Percentiles rank a stretch among this genome's conserved stretches.
Evolutionary conservation across 2,329 filamentous ascomycete species (phyloP).

Genomic region (Colletotrichum aenigma): DNA sequence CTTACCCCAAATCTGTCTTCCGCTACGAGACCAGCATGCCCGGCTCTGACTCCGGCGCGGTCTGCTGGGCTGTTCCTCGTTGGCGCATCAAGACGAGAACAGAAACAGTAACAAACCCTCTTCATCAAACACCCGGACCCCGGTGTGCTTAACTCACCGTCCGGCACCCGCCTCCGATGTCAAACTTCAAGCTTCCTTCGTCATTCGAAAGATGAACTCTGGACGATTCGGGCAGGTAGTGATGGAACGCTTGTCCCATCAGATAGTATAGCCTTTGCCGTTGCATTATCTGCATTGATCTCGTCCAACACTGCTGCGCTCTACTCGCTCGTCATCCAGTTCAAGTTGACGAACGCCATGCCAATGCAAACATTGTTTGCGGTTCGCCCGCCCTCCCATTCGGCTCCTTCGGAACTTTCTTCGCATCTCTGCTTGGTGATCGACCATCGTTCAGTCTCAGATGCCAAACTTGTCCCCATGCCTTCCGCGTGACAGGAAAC

Average conservation of each 20-base stretch:
- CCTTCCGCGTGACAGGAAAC: not conserved
- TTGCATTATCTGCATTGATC: constrained; percentile 19
- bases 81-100: not conserved
- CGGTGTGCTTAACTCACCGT: not conserved
- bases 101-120: not conserved
- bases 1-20: not conserved
- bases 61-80: not conserved
- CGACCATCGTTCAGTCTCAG: constrained; percentile 16
- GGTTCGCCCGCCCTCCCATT: constrained; percentile 8
- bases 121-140: not conserved
- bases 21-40: not conserved
- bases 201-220: constrained; percentile 15
- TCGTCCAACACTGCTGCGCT: not conserved
- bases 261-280: not conserved
- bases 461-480: constrained; percentile 19
- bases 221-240: not conserved
- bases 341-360: constrained; percentile 6
- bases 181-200: constrained; percentile 9
- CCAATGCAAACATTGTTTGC: constrained; percentile 13
- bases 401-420: constrained; percentile 17
- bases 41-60: not conserved
- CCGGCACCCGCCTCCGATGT: constrained; percentile 1
- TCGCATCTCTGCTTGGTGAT: constrained; percentile 15
- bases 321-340: not conserved
- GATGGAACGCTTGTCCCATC: not conserved